Conservation (phyloP, 129 eudicot genomes). For the Cynara cardunculus region DNA sequence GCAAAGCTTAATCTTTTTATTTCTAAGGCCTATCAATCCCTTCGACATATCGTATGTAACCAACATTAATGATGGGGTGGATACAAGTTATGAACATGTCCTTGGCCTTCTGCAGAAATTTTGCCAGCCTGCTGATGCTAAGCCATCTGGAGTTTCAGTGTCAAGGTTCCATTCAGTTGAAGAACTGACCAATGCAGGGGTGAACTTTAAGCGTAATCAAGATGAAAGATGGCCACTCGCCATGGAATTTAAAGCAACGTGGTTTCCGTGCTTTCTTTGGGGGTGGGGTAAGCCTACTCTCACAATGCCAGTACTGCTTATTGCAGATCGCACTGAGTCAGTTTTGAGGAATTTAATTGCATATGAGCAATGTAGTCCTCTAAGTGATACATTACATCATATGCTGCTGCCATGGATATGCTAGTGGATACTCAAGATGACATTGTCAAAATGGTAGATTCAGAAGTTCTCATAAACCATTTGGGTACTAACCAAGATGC, state of each 20-base stretch:
- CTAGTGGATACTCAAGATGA: conserved; percentile 1
- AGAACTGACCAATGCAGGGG: conserved; percentile 2
- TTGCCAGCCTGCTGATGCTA: conserved; percentile 3
- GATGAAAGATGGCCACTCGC: neutral
- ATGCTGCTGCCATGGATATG: neutral
- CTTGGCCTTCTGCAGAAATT: conserved; percentile 13
- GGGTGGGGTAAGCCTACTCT: neutral
- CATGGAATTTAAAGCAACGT: neutral
- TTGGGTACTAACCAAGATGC: neutral
- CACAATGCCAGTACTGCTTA: neutral
- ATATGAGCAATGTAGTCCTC: conserved; percentile 7
- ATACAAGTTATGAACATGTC: neutral
- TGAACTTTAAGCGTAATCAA: neutral
- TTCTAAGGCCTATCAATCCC: neutral
- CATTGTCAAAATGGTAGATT: neutral
- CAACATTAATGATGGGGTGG: neutral
- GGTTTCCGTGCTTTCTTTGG: neutral
- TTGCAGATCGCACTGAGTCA: neutral
- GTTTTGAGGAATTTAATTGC: conserved; percentile 14
- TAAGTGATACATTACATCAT: neutral
- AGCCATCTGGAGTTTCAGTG: neutral
- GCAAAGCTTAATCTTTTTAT: neutral
- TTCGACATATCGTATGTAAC: neutral
- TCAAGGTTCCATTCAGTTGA: neutral
- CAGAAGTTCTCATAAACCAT: neutral